These are phyloP conservation scores for Eimeria maxima DNA, from an alignment of 169 alveolate species.

Conservation along the genomic window DNA sequence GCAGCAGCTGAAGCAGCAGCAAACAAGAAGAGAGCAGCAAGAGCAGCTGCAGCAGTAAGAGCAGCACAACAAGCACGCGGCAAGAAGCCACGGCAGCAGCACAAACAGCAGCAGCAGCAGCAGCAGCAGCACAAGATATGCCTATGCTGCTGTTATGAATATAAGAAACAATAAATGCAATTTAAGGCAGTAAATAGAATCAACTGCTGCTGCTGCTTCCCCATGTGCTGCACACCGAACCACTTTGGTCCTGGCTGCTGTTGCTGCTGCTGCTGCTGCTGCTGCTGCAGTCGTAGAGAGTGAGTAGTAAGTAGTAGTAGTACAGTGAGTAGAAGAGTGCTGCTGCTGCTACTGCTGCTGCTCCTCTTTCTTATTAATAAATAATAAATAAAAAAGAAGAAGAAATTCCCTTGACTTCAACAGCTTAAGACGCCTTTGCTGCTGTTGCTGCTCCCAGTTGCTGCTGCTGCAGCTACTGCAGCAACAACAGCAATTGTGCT, in stretches of 20 bases:
- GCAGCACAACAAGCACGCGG: too few species aligned
- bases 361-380: neutral
- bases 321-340: too few species aligned
- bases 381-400: neutral
- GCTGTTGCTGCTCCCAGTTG: neutral
- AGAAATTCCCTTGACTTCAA: neutral
- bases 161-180: too few species aligned
- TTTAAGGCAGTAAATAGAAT: neutral
- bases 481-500: too few species aligned
- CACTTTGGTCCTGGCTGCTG: slow-evolving; percentile 31
- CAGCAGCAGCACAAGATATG: neutral
- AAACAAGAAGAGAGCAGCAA: too few species aligned
- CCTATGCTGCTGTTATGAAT: neutral
- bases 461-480: neutral
- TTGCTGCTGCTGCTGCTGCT: slow-evolving; percentile 1
- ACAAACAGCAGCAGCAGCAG: slow-evolving; percentile 23
- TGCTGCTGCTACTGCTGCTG: slow-evolving; percentile 58
- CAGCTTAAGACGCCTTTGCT: neutral
- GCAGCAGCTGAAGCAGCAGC: slow-evolving; percentile 42
- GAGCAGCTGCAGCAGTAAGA: too few species aligned
- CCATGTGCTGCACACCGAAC: slow-evolving; percentile 32
- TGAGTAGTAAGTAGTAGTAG: too few species aligned
- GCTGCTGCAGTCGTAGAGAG: too few species aligned
- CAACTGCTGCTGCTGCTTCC: neutral
- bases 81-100: too few species aligned